Base-by-base conservation (phyloP, 208 protist species). In the Leishmania braziliensis region DNA sequence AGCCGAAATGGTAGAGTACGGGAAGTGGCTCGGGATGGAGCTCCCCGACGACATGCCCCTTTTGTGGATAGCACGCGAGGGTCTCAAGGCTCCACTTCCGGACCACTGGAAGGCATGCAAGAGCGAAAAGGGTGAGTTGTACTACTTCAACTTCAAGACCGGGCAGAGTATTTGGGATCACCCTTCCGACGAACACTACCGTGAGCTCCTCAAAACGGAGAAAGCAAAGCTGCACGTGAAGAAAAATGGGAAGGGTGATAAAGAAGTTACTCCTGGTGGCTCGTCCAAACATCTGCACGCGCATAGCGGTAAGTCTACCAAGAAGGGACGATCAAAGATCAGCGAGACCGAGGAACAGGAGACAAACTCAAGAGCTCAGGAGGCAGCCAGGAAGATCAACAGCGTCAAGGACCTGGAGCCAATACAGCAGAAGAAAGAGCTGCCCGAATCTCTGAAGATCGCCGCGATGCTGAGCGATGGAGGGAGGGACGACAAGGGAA, bases 141-240 rank as follows among this genome's bases (percentile, higher is more conserved):
- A 99, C 83, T 99, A 99, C 81, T 99, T 99, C 87, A 99, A 99
- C 87, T 98, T 98, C 79, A 92, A 91, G 70, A 97, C 94, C 0
- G 96, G 95, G 56, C 82, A 98, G 65, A 97, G 90, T 63, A 97
- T 95, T 75, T 99, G 98, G 98, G 97, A 98, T 74, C 98, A 99
- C 83, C 98, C 98, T 20, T 89, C 95, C 69, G 98, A 99, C 78
- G 88, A 98, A n/a, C 91, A 99, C 84, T 99, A 97, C 89, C 90
- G 91, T 53, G 86, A 96, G 65, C 77, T 98, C 16, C 89, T 97
- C 51, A 83, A 81, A 66, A 75, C 65, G 5, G 90, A 95, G 79
- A 95, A 94, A 26, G 79, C 65, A 48, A 87, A 85, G 54, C 46
- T 85, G 5, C 58, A 69, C 54, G 53, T 82, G 56, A 91, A 87